Conservation (phyloP, 768 basidiomycete species). For the Phanerodontia chrysosporium region DNA sequence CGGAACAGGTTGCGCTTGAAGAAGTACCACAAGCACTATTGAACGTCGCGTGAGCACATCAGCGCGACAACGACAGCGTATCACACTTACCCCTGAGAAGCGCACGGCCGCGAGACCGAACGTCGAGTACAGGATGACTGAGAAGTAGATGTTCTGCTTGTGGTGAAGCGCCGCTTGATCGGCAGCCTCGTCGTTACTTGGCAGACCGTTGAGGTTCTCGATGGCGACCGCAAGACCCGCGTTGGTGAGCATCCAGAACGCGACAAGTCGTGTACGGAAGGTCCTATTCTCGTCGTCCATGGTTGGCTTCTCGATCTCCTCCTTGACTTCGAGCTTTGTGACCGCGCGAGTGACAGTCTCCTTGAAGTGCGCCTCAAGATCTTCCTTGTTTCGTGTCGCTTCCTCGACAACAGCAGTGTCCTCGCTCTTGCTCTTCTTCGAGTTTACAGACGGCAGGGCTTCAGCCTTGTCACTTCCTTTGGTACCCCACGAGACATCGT, state of each 20-base stretch:
- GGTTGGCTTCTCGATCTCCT: slow-evolving; percentile 71
- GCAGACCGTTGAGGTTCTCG: slow-evolving; percentile 68
- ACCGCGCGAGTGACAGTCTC: slow-evolving; percentile 87
- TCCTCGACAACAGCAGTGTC: slow-evolving; percentile 73
- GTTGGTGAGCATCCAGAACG: slow-evolving; percentile 76
- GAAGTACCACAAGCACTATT: slow-evolving; percentile 77
- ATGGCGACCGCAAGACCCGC: slow-evolving; percentile 70
- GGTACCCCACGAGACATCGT: slow-evolving; percentile 94
- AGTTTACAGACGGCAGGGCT: slow-evolving; percentile 82
- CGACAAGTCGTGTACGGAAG: slow-evolving; percentile 86
- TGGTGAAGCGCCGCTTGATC: slow-evolving; percentile 37
- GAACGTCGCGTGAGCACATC: neutral
- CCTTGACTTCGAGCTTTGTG: slow-evolving; percentile 64
- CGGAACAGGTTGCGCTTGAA: slow-evolving; percentile 81
- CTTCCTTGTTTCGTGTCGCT: slow-evolving; percentile 75
- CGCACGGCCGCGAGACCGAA: slow-evolving; percentile 69
- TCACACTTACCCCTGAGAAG: slow-evolving; percentile 64
- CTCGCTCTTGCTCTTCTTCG: slow-evolving; percentile 69
- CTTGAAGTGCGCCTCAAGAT: slow-evolving; percentile 88
- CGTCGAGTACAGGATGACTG: slow-evolving; percentile 75
- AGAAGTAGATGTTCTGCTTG: slow-evolving; percentile 65
- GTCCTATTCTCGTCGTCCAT: slow-evolving; percentile 90
- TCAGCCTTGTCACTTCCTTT: slow-evolving; percentile 95
- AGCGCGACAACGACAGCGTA: neutral
- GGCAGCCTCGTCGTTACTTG: slow-evolving; percentile 31